phyloP scores from a whole-genome alignment of 2,329 filamentous ascomycete species.

The Penicillium paneum region DNA sequence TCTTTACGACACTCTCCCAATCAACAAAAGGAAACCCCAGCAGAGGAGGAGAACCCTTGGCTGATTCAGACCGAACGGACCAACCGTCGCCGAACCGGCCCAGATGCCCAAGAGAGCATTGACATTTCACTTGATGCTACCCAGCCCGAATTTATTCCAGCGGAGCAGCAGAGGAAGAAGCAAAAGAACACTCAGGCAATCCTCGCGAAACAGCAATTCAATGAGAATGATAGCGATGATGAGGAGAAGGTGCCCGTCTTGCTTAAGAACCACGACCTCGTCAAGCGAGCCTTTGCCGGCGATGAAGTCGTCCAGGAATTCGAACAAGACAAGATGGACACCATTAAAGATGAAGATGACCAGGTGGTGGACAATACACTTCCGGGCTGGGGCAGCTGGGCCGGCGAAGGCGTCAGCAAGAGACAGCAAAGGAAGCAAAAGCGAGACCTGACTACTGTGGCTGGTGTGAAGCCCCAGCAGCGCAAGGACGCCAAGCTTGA shows the following conservation, averaged over 20 bases:
- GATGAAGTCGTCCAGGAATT: constrained; percentile 81
- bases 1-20: constrained; percentile 13
- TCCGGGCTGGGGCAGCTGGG: constrained; percentile 92
- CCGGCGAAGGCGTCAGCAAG: constrained; percentile 75
- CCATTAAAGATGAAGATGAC: constrained; percentile 73
- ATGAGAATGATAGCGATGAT: constrained; percentile 44
- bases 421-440: constrained; percentile 60
- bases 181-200: constrained; percentile 21
- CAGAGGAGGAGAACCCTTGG: constrained; percentile 39
- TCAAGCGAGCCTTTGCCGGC: constrained; percentile 81
- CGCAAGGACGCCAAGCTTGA: constrained; percentile 80
- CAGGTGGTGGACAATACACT: constrained; percentile 79
- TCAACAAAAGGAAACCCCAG: constrained; percentile 19
- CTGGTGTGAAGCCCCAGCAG: constrained; percentile 71
- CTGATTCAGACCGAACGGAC: constrained; percentile 35
- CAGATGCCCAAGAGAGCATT: constrained; percentile 31
- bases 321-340: constrained; percentile 70
- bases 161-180: constrained; percentile 20
- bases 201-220: constrained; percentile 30
- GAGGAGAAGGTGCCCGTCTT: constrained; percentile 42
- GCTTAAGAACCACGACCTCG: constrained; percentile 60
- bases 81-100: constrained; percentile 29
- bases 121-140: constrained; percentile 33
- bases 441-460: constrained; percentile 48
- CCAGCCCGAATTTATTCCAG: constrained; percentile 12